These are phyloP conservation scores for Linum usitatissimum DNA, from an alignment of 345 rosid genomes.

Conservation along the genomic window DNA sequence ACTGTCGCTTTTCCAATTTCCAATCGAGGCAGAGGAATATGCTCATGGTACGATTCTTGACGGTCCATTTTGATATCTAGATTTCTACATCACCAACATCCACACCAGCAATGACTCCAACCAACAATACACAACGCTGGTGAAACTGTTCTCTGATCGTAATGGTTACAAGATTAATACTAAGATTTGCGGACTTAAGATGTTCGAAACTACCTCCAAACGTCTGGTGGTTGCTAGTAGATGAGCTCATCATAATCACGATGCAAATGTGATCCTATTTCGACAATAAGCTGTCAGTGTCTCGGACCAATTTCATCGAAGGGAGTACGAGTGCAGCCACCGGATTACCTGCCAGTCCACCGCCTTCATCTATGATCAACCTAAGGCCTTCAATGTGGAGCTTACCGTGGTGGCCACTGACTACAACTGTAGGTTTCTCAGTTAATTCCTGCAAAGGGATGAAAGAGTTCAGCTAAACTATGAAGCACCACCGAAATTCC, in stretches of 20 bases:
- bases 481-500: too few species aligned
- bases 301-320: slow-evolving; percentile 49
- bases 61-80: too few species aligned
- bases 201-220: too few species aligned
- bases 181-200: too few species aligned
- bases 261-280: slow-evolving; percentile 10
- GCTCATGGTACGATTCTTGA: background rate
- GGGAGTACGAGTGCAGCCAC: slow-evolving; percentile 79
- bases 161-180: too few species aligned
- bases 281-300: slow-evolving; percentile 28
- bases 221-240: background rate
- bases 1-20: background rate
- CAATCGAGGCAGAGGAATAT: background rate
- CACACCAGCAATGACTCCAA: background rate
- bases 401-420: slow-evolving; percentile 58
- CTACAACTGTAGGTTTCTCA: too few species aligned
- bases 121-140: background rate
- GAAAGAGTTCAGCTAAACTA: too few species aligned
- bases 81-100: too few species aligned
- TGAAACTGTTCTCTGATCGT: background rate
- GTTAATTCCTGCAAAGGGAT: background rate
- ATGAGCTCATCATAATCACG: background rate
- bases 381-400: slow-evolving; percentile 71
- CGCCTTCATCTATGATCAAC: slow-evolving; percentile 78
- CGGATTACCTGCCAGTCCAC: slow-evolving; percentile 53